A percentile compares a stretch with the other conserved stretches of the same genome.
Evolutionary conservation across 2,329 filamentous ascomycete genomes (phyloP).

Genomic region (Dendrostoma leiphaemia): DNA sequence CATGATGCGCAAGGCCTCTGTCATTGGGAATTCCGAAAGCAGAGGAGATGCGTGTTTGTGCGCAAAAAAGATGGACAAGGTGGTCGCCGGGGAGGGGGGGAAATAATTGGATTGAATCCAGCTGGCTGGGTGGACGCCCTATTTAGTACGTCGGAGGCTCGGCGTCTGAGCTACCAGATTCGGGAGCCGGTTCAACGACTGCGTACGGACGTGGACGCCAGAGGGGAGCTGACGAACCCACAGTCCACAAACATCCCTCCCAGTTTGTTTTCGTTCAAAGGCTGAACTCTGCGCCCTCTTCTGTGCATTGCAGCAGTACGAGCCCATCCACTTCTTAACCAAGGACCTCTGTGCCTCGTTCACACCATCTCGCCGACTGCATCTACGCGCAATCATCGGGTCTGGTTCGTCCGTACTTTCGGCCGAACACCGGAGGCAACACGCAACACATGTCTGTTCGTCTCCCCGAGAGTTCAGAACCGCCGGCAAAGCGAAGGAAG

Average conservation of each 20-base stretch:
- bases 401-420: constrained; percentile 14
- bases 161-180: constrained; percentile 6
- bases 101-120: neutral
- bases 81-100: neutral
- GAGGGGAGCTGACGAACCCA: constrained; percentile 11
- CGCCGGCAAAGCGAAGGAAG: constrained; percentile 37
- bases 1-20: neutral
- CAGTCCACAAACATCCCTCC: neutral
- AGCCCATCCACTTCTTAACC: neutral
- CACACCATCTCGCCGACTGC: neutral
- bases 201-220: constrained; percentile 3
- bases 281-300: constrained; percentile 3
- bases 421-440: constrained; percentile 11
- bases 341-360: neutral
- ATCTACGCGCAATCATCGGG: neutral
- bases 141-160: constrained; percentile 5
- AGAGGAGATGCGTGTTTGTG: too few relatives aligned
- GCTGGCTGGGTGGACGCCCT: neutral
- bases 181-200: constrained; percentile 1
- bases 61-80: neutral
- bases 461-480: constrained; percentile 11
- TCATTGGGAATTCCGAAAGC: neutral
- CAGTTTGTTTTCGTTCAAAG: constrained; percentile 3
- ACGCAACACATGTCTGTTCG: constrained; percentile 6
- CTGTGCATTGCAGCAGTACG: neutral